Evolutionary conservation across 192 early-diverging fungal genomes (phyloP).

Genomic region (Entomortierella chlamydospora): DNA sequence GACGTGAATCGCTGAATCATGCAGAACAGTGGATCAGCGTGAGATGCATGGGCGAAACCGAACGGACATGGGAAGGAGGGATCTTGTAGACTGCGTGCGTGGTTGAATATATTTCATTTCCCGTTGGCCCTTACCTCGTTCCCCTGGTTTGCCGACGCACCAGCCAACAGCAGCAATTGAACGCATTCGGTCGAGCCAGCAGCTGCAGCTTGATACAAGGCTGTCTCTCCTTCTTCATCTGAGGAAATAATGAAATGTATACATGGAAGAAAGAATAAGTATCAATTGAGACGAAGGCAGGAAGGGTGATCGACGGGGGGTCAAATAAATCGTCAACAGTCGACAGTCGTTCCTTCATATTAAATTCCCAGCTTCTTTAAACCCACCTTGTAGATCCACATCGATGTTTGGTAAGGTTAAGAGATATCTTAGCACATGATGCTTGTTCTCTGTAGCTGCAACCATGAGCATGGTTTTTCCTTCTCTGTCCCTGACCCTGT

Average conservation of each 20-base stretch:
- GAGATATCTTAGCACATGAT: constrained; percentile 41
- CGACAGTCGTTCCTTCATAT: not conserved
- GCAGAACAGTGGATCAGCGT: no score
- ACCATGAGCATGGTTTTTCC: constrained; percentile 59
- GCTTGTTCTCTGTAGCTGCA: constrained; percentile 54
- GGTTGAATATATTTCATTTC: not conserved
- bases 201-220: constrained; percentile 56
- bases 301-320: not conserved
- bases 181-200: constrained; percentile 50
- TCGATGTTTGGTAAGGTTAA: constrained; percentile 21
- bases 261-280: not conserved
- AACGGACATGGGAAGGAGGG: not conserved
- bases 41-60: not conserved
- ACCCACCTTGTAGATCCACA: constrained; percentile 48
- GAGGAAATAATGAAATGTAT: constrained; percentile 8
- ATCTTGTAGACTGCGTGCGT: not conserved
- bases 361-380: not conserved
- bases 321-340: not conserved
- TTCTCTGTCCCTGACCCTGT: constrained; percentile 51
- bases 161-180: constrained; percentile 48
- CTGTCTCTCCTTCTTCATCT: constrained; percentile 60
- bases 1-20: no score
- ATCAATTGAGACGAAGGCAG: not conserved
- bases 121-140: constrained; percentile 52
- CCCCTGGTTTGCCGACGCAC: constrained; percentile 37